Evolutionary conservation across 108 stramenopile species (phyloP).

Genomic region (Skeletonema potamos): DNA sequence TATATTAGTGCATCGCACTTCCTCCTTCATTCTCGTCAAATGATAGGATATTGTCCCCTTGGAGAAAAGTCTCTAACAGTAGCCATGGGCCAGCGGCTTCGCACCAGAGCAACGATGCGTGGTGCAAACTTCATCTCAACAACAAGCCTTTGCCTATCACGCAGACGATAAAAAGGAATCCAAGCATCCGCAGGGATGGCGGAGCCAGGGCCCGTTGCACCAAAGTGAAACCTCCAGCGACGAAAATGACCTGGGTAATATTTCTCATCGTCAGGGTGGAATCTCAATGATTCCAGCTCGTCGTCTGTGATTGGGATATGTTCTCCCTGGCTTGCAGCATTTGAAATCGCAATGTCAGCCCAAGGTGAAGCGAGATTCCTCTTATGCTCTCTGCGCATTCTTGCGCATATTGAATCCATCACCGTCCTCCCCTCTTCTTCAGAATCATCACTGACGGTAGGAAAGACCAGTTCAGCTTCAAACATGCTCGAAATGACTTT

Average conservation of each 20-base stretch:
- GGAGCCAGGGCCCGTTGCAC: background rate
- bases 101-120: constrained; percentile 60
- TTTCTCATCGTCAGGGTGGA: constrained; percentile 63
- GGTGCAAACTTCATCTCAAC: constrained; percentile 74
- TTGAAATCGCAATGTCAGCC: background rate
- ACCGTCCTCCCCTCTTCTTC: constrained; percentile 32
- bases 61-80: constrained; percentile 56
- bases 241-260: constrained; percentile 61
- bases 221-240: constrained; percentile 69
- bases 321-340: background rate
- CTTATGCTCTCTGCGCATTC: constrained; percentile 5
- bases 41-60: constrained; percentile 22
- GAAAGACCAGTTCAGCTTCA: constrained; percentile 18
- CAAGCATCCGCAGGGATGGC: constrained; percentile 29
- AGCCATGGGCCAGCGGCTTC: constrained; percentile 72
- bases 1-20: background rate
- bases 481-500: constrained; percentile 47
- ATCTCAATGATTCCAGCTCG: constrained; percentile 43
- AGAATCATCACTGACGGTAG: constrained; percentile 19
- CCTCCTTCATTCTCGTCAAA: background rate
- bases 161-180: constrained; percentile 69
- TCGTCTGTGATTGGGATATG: constrained; percentile 24
- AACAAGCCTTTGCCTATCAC: constrained; percentile 44
- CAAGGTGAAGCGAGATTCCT: constrained; percentile 13
- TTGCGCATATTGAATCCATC: constrained; percentile 10